Percentiles rank a stretch among this genome's conserved stretches.
Evolutionary conservation across 805 yeast species (phyloP).

Genomic region (Deakozyma indianensis): DNA sequence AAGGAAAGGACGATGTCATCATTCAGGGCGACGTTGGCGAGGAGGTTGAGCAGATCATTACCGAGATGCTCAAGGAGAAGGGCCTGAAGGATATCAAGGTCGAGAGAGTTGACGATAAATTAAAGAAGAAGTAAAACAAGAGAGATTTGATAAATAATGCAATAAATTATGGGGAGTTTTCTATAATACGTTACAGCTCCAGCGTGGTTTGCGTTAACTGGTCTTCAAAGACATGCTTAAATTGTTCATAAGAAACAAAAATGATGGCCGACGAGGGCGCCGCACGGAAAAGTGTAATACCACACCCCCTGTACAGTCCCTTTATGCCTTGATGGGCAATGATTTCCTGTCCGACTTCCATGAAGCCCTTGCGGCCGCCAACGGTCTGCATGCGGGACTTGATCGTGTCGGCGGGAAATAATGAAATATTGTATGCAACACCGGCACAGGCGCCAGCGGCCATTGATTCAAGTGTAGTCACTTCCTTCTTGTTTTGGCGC

Average conservation of each 20-base stretch:
- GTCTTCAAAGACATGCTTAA: conserved; percentile 6
- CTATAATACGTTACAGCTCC: neutral
- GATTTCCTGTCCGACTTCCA: conserved; percentile 26
- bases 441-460: conserved; percentile 83
- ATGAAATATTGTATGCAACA: conserved; percentile 57
- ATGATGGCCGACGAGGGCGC: conserved; percentile 85
- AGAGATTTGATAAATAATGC: neutral
- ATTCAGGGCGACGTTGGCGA: conserved; percentile 94
- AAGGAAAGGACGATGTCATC: conserved; percentile 81
- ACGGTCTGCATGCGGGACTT: conserved; percentile 74
- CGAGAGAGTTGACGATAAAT: conserved; percentile 75
- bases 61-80: conserved; percentile 57
- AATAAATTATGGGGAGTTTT: neutral
- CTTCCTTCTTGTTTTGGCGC: conserved; percentile 8
- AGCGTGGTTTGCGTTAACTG: too few species aligned
- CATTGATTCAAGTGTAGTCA: conserved; percentile 40
- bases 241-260: conserved; percentile 58
- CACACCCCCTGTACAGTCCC: conserved; percentile 73
- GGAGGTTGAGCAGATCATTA: conserved; percentile 68
- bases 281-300: conserved; percentile 67
- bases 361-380: conserved; percentile 21
- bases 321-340: conserved; percentile 42
- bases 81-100: conserved; percentile 76
- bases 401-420: conserved; percentile 84
- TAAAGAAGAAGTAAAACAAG: conserved; percentile 39